These are phyloP conservation scores for Macroventuria anomochaeta DNA, from an alignment of 2,329 filamentous ascomycete genomes.

Conservation along the genomic window DNA sequence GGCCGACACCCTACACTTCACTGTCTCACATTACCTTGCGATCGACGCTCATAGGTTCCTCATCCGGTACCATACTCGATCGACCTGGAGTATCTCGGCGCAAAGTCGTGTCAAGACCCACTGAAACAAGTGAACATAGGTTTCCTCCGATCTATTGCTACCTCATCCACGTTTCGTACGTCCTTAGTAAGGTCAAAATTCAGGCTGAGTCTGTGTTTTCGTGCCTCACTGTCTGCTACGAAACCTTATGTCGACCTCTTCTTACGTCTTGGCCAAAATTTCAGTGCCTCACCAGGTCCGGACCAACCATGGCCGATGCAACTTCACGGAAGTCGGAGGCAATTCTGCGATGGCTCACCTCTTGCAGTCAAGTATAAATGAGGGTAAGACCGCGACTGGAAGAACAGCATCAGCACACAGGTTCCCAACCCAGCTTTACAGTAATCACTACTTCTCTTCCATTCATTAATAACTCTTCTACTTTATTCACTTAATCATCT, in stretches of 20 bases:
- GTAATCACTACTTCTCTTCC: conserved; percentile 42
- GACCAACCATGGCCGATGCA: conserved; percentile 15
- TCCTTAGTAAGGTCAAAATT: conserved; percentile 12
- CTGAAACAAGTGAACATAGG: conserved; percentile 27
- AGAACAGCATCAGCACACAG: conserved; percentile 43
- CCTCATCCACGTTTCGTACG: conserved; percentile 35
- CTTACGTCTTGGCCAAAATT: conserved; percentile 44
- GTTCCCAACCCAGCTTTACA: conserved; percentile 45
- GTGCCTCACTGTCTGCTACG: conserved; percentile 21
- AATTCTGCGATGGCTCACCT: not conserved
- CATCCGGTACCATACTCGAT: conserved; percentile 8
- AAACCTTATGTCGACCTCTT: conserved; percentile 25
- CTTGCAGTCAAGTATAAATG: conserved; percentile 38
- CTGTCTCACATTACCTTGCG: conserved; percentile 20
- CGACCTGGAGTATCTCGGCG: conserved; percentile 7
- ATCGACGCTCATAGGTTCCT: conserved; percentile 14
- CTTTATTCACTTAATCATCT: conserved; percentile 37
- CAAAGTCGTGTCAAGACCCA: conserved; percentile 18
- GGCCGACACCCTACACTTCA: conserved; percentile 13
- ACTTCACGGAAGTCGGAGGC: conserved; percentile 1
- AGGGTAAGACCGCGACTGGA: conserved; percentile 20
- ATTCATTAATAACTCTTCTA: conserved; percentile 33
- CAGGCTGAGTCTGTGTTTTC: conserved; percentile 20
- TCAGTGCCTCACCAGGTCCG: conserved; percentile 27
- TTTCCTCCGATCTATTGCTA: conserved; percentile 28